Evolutionary conservation across 495 filamentous ascomycete genomes (phyloP).

Genomic region (Penicillium antarcticum): DNA sequence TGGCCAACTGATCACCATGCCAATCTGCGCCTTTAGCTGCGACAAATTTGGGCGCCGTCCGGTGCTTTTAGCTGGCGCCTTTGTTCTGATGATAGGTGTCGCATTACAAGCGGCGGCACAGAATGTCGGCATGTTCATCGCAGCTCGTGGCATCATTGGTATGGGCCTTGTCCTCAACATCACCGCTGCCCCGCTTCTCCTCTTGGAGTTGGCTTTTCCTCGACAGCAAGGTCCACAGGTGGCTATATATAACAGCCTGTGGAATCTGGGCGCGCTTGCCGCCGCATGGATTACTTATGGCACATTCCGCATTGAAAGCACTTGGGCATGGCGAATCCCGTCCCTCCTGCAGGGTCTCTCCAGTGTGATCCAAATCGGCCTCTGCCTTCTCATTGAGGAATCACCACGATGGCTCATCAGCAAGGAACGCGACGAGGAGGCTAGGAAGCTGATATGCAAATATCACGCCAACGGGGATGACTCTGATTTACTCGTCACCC

Average conservation of each 20-base stretch:
- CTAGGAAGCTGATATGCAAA: conserved; percentile 41
- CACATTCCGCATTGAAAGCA: conserved; percentile 22
- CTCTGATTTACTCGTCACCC: conserved; percentile 12
- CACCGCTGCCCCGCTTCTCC: conserved; percentile 22
- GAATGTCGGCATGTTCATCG: conserved; percentile 23
- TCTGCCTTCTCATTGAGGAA: conserved; percentile 38
- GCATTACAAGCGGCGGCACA: conserved; percentile 15
- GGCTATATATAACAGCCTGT: conserved; percentile 57
- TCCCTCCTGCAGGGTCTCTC: conserved; percentile 60
- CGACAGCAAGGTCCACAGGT: conserved; percentile 18
- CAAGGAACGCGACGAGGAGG: conserved; percentile 35
- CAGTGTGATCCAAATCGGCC: conserved; percentile 35
- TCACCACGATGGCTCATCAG: conserved; percentile 35
- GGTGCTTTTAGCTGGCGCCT: conserved; percentile 12
- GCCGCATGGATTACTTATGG: conserved; percentile 28
- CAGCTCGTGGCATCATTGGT: conserved; percentile 25
- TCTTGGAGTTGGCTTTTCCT: conserved; percentile 30
- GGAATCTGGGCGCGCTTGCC: conserved; percentile 56
- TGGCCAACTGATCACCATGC: conserved; percentile 14
- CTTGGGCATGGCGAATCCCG: conserved; percentile 47
- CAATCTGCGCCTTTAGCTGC: conserved; percentile 9
- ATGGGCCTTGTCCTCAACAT: conserved; percentile 17
- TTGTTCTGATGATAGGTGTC: conserved; percentile 17
- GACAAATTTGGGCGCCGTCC: conserved; percentile 20
- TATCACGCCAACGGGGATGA: conserved; percentile 28